These are phyloP conservation scores for Leucocoprinus birnbaumii DNA, from an alignment of 768 basidiomycete species.

Conservation along the genomic window DNA sequence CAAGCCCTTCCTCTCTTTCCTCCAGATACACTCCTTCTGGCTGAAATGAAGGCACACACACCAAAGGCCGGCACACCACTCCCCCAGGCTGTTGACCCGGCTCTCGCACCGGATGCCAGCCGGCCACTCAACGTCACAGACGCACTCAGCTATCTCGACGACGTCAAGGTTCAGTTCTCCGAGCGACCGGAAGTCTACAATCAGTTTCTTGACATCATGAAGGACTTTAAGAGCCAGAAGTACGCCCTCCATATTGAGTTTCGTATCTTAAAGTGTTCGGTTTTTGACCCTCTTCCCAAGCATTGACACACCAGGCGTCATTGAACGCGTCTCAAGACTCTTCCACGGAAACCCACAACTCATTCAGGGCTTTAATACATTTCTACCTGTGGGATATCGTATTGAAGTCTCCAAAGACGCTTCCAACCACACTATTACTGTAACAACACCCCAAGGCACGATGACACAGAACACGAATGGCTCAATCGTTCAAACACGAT, in stretches of 20 bases:
- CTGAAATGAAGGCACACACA: conserved; percentile 24
- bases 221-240: conserved; percentile 97
- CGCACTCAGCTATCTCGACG: conserved; percentile 90
- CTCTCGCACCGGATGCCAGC: conserved; percentile 26
- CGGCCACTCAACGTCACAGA: conserved; percentile 90
- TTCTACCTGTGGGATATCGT: conserved; percentile 90
- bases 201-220: conserved; percentile 95
- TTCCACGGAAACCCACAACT: conserved; percentile 89
- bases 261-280: conserved; percentile 16
- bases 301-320: conserved; percentile 97
- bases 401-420: conserved; percentile 83
- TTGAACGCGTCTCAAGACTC: conserved; percentile 88
- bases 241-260: conserved; percentile 30
- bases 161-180: conserved; percentile 88
- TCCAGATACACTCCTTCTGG: conserved; percentile 3
- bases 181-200: conserved; percentile 95
- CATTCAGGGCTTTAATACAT: conserved; percentile 98
- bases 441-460: conserved; percentile 76
- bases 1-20: conserved; percentile 15
- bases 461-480: conserved; percentile 61
- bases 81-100: conserved; percentile 29
- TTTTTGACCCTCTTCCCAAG: conserved; percentile 35
- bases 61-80: conserved; percentile 37
- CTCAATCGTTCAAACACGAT: conserved; percentile 21
- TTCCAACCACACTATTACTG: conserved; percentile 69